Conservation (phyloP, 2,329 filamentous ascomycete genomes). For the Mollisiaceae sp. region DNA sequence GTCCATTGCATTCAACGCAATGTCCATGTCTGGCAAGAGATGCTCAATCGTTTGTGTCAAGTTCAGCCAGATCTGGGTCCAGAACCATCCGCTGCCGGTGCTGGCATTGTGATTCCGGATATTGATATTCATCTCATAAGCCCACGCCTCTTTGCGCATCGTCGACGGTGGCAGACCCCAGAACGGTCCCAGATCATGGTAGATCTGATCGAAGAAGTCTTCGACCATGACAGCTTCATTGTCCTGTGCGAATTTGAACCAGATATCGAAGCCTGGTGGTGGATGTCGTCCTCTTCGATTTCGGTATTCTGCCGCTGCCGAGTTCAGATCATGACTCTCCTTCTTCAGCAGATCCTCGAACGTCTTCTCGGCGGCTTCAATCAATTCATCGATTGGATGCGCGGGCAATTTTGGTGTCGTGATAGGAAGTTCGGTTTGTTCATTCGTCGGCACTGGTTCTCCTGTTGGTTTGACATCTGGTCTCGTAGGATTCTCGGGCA, state of each 20-base stretch:
- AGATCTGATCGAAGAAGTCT: constrained; percentile 63
- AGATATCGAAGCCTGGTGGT: constrained; percentile 65
- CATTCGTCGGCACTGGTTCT: background rate
- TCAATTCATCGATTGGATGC: constrained; percentile 54
- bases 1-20: constrained; percentile 69
- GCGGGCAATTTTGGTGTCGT: constrained; percentile 14
- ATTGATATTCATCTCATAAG: constrained; percentile 66
- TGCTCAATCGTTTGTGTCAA: constrained; percentile 50
- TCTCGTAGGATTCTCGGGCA: constrained; percentile 10
- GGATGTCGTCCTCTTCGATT: constrained; percentile 62
- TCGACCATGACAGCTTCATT: constrained; percentile 61
- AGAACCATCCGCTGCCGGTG: constrained; percentile 49
- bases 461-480: constrained; percentile 18
- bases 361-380: constrained; percentile 46
- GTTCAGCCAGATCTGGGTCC: constrained; percentile 48
- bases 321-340: constrained; percentile 49
- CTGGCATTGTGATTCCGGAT: constrained; percentile 58
- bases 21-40: constrained; percentile 66
- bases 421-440: constrained; percentile 11
- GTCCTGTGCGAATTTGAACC: constrained; percentile 59
- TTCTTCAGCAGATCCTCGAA: constrained; percentile 49
- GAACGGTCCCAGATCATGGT: constrained; percentile 56
- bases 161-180: constrained; percentile 51
- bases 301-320: constrained; percentile 58
- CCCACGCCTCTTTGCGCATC: constrained; percentile 55